These are phyloP conservation scores for Lentinula edodes DNA, from an alignment of 768 basidiomycete genomes.

Conservation along the genomic window DNA sequence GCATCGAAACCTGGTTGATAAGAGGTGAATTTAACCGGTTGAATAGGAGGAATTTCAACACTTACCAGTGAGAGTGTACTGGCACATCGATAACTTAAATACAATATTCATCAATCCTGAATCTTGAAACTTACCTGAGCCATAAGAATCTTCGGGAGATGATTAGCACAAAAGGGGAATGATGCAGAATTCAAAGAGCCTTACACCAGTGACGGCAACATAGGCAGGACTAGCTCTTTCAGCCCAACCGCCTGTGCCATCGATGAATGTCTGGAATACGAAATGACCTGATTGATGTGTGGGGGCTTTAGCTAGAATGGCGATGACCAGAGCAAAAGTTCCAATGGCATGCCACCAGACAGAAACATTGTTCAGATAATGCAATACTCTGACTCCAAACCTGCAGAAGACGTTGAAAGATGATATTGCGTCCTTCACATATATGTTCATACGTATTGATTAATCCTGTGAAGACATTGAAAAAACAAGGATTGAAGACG, in stretches of 20 bases:
- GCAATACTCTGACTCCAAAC: constrained; percentile 62
- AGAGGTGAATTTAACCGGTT: not conserved
- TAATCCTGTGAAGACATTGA: constrained; percentile 29
- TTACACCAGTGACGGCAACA: constrained; percentile 60
- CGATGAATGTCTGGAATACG: constrained; percentile 68
- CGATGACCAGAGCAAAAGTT: constrained; percentile 60
- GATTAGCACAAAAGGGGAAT: not conserved
- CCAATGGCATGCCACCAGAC: constrained; percentile 74
- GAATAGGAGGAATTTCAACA: not conserved
- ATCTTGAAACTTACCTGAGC: constrained; percentile 38
- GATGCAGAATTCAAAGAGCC: constrained; percentile 6
- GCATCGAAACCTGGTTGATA: constrained; percentile 58
- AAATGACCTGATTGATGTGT: constrained; percentile 62
- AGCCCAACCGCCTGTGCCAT: constrained; percentile 73
- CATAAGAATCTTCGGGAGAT: constrained; percentile 47
- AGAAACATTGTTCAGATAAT: constrained; percentile 66
- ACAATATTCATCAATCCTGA: not conserved
- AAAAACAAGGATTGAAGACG: not conserved
- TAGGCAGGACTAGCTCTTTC: constrained; percentile 64
- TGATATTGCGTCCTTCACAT: too few relatives aligned
- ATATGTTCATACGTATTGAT: constrained; percentile 46
- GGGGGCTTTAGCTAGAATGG: constrained; percentile 67
- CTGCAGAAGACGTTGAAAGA: not conserved
- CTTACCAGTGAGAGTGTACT: constrained; percentile 66
- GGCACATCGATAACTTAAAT: not conserved